A percentile compares a stretch with the other conserved stretches of the same genome.
Conservation (phyloP, 2,329 filamentous ascomycete genomes). For the Cladophialophora psammophila region DNA sequence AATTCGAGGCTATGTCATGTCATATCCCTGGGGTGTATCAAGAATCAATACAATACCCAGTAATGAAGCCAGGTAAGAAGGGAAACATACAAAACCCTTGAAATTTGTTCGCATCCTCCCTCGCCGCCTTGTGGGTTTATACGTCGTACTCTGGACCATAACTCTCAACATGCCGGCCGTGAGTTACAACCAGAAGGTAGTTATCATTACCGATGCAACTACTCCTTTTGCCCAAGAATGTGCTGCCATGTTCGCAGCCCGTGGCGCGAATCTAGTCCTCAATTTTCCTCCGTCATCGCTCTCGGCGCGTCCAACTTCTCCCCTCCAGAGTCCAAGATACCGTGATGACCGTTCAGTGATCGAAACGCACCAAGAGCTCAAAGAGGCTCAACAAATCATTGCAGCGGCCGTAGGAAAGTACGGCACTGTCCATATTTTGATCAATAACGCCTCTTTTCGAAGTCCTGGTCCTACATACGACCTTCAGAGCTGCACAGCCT, state of each 20-base stretch:
- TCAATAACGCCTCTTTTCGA: conserved; percentile 21
- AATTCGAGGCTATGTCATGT: no score
- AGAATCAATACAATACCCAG: no score
- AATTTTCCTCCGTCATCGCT: conserved; percentile 11
- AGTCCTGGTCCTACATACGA: conserved; percentile 2
- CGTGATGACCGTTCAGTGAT: neutral
- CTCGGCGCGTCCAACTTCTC: neutral
- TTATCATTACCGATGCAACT: conserved; percentile 16
- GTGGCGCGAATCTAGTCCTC: conserved; percentile 15
- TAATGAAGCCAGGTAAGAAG: no score
- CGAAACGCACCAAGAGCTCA: conserved; percentile 2
- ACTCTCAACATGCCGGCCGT: neutral
- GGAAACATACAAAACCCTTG: neutral
- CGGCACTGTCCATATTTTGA: conserved; percentile 21
- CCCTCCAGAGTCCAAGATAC: neutral
- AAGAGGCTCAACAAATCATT: conserved; percentile 7
- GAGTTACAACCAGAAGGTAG: conserved; percentile 7
- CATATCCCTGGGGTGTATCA: no score
- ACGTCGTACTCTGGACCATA: no score
- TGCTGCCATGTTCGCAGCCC: neutral
- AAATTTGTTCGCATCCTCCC: neutral
- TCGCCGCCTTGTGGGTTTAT: neutral
- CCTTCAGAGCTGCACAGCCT: conserved; percentile 9
- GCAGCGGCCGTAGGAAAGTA: conserved; percentile 15
- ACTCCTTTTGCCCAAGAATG: conserved; percentile 10